Conservation (phyloP, 169 alveolate genomes). For the Theileria orientalis region DNA sequence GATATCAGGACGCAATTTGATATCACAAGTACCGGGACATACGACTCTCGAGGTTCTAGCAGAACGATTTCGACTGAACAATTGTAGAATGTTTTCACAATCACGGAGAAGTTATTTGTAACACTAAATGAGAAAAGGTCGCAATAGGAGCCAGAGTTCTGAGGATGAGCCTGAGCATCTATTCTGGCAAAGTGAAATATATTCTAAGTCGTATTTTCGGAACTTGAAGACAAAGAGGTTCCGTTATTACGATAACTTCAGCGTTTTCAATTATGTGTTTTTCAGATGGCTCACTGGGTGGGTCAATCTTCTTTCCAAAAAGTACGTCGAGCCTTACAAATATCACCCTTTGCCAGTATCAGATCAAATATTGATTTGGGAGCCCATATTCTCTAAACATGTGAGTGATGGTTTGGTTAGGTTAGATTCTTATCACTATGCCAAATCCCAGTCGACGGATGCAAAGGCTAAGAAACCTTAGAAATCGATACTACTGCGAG, state of each 20-base stretch:
- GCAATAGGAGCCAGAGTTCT: too few species aligned
- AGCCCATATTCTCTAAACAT: constrained; percentile 46
- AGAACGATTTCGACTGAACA: too few species aligned
- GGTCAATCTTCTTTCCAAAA: constrained; percentile 18
- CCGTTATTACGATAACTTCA: constrained; percentile 20
- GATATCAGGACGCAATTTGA: too few species aligned
- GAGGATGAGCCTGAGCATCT: too few species aligned
- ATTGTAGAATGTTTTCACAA: too few species aligned
- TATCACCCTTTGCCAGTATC: too few species aligned
- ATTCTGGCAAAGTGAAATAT: neutral
- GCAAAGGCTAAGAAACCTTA: neutral
- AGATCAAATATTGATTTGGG: constrained; percentile 42
- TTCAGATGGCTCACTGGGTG: constrained; percentile 26
- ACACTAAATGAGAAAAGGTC: too few species aligned
- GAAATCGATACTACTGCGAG: constrained; percentile 1
- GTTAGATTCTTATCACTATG: constrained; percentile 1
- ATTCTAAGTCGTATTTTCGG: neutral
- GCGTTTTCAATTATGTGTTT: constrained; percentile 19
- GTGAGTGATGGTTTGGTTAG: constrained; percentile 18
- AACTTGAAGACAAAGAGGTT: neutral
- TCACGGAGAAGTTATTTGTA: too few species aligned
- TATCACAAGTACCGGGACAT: too few species aligned
- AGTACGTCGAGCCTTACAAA: neutral
- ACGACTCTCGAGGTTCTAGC: too few species aligned
- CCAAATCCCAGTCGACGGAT: neutral